Evolutionary conservation across 1,284 basidiomycete genomes (phyloP).

Genomic region (Heterobasidion occidentale): DNA sequence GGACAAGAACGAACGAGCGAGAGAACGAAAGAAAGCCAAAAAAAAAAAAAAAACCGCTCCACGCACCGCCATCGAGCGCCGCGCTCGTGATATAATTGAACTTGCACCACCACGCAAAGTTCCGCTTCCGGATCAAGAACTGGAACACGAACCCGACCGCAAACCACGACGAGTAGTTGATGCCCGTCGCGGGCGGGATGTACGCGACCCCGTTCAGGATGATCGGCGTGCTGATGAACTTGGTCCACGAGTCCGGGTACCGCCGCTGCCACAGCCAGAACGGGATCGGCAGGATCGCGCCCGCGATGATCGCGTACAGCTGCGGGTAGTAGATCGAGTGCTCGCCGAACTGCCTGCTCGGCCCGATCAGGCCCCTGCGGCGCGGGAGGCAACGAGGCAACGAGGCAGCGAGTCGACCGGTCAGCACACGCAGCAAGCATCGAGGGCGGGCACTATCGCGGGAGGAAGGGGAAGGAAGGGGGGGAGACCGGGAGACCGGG

Average conservation of each 20-base stretch:
- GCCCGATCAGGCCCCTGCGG: conserved; percentile 84
- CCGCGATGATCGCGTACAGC: conserved; percentile 73
- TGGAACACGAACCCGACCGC: conserved; percentile 88
- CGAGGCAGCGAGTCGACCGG: background rate
- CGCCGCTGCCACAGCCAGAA: conserved; percentile 80
- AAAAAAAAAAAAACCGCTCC: conserved; percentile 10
- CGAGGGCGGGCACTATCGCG: background rate
- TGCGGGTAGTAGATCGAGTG: conserved; percentile 75
- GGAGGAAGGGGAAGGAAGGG: background rate
- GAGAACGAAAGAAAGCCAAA: background rate
- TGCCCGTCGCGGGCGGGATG: conserved; percentile 87
- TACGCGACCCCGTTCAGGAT: conserved; percentile 72
- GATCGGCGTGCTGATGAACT: conserved; percentile 80
- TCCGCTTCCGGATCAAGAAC: conserved; percentile 70
- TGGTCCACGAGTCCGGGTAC: conserved; percentile 70
- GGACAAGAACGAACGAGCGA: no score
- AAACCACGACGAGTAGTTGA: conserved; percentile 94
- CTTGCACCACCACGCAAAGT: conserved; percentile 96
- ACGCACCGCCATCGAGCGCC: conserved; percentile 63
- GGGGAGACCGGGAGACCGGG: conserved; percentile 1
- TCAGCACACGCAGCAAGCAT: background rate
- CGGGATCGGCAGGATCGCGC: conserved; percentile 76
- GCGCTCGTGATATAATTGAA: conserved; percentile 83
- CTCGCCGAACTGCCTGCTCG: conserved; percentile 72
- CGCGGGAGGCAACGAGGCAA: background rate